Evolutionary conservation across 371 early-diverging fungal species (phyloP).

Genomic region (Mortierella sp.): DNA sequence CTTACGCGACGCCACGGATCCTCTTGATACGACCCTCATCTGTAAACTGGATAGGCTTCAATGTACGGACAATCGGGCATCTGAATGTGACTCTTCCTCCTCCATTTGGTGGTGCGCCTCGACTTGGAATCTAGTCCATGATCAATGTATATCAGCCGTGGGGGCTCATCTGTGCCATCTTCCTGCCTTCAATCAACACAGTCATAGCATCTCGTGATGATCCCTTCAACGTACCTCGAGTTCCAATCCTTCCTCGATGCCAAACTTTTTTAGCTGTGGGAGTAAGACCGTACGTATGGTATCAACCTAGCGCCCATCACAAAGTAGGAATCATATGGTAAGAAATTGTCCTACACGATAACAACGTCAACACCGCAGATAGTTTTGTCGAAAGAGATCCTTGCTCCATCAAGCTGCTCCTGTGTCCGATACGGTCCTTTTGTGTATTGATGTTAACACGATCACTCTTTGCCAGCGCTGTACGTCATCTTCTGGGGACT

Average conservation of each 20-base stretch:
- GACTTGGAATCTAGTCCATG: conserved; percentile 74
- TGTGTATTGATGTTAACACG: no score
- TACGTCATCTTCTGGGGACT: no score
- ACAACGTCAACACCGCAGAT: no score
- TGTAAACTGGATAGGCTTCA: conserved; percentile 82
- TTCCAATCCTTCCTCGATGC: conserved; percentile 84
- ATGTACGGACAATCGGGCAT: conserved; percentile 83
- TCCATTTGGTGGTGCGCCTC: conserved; percentile 96
- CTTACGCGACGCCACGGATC: conserved; percentile 95
- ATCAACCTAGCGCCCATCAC: conserved; percentile 74
- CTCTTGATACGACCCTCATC: conserved; percentile 90
- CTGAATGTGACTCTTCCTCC: conserved; percentile 93
- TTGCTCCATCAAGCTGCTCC: no score
- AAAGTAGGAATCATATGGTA: neutral
- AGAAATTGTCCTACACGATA: neutral
- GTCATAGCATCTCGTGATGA: no score
- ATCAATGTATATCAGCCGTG: no score
- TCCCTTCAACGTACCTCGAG: conserved; percentile 68
- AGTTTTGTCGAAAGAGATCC: no score
- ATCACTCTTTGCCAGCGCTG: no score
- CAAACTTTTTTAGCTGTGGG: conserved; percentile 86
- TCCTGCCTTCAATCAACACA: no score
- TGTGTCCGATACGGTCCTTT: no score
- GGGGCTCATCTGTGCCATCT: no score
- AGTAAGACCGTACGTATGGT: conserved; percentile 90